phyloP scores from a whole-genome alignment of 345 rosid genomes.

The Citrus sinensis region DNA sequence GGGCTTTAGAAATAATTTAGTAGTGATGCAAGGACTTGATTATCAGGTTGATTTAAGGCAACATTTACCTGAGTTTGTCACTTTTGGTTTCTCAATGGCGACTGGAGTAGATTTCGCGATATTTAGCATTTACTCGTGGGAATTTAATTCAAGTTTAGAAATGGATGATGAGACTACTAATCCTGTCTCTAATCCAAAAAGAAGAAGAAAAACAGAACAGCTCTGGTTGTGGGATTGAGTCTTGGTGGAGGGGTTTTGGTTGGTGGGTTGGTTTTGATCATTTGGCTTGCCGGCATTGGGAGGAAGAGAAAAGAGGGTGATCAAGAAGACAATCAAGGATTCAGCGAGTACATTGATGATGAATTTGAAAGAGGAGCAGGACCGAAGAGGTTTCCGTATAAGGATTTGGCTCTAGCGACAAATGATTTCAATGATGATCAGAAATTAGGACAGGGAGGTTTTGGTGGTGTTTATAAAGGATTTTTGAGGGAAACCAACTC shows the following conservation, averaged over 20 bases:
- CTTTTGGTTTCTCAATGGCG: slow-evolving; percentile 31
- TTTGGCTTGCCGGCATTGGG: background rate
- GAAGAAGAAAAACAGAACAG: background rate
- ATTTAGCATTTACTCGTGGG: slow-evolving; percentile 20
- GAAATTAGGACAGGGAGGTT: slow-evolving; percentile 24
- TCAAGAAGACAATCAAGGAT: background rate
- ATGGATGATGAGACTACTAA: background rate
- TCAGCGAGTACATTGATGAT: slow-evolving; percentile 9
- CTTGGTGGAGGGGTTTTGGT: slow-evolving; percentile 3
- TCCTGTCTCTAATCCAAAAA: background rate
- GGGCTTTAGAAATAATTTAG: background rate
- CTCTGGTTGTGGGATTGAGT: background rate
- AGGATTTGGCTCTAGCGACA: slow-evolving; percentile 19
- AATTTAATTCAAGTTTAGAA: slow-evolving; percentile 9
- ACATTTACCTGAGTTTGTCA: slow-evolving; percentile 11
- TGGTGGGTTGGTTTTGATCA: background rate
- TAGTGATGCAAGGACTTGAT: background rate
- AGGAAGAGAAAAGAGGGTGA: background rate
- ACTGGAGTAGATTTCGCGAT: slow-evolving; percentile 13
- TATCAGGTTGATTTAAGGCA: slow-evolving; percentile 15
- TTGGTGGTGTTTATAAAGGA: slow-evolving; percentile 27
- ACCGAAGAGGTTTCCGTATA: slow-evolving; percentile 16
- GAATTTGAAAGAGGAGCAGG: slow-evolving; percentile 17
- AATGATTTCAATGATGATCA: slow-evolving; percentile 14
- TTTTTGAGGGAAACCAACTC: slow-evolving; percentile 3